Base-by-base conservation (phyloP, 2,329 filamentous ascomycete species). In the Westerdykella aurantiaca region DNA sequence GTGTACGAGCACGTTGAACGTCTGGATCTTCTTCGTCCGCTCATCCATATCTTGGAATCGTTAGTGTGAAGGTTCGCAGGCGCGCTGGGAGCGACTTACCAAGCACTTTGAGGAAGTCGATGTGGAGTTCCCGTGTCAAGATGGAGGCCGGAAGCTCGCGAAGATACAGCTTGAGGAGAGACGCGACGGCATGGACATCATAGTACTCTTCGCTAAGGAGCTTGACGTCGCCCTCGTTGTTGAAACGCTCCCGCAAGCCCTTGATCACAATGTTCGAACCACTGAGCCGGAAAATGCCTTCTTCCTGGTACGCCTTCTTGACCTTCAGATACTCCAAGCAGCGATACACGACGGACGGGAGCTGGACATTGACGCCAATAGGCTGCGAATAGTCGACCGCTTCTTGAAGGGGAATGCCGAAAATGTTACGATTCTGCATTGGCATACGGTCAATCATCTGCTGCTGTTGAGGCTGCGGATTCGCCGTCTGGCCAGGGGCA, bases 181-280 rank as follows among this genome's bases (percentile, higher is more conserved):
- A 95, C 6, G 93, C 93, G 10, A 98, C 86, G 0, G 93, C 93
- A 65, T 98, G 91, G 21, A 98, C 90, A 65, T 98, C 93, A 63
- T 95, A 88, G 64, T 91, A 94, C 46, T 87, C 82, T 39, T 85
- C 85, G 46, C 91, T 90, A 21, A 96, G 67, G 41, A 98, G 75
- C 63, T 95, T 88, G 52, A 98, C 79, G 61, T 98, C 93, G 37
- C 90, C 85, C 71, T 98, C 90, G 4, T 71, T 82, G 67, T 98
- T 96, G 73, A 98, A 98, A 2, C 90, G 83, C 64, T 97, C 91
- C 48, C 86, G 86, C 35, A 98, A 77, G 45, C 82, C 82, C 68
- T 91, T 95, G 69, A 98, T 95, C 39, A 95, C 84, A 43, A 94
- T 80, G 61, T 95, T 97, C 1, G 91, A 97, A n/a, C 93, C 93